Conservation (phyloP, 2,329 filamentous ascomycete genomes). For the Trichoderma sp. region DNA sequence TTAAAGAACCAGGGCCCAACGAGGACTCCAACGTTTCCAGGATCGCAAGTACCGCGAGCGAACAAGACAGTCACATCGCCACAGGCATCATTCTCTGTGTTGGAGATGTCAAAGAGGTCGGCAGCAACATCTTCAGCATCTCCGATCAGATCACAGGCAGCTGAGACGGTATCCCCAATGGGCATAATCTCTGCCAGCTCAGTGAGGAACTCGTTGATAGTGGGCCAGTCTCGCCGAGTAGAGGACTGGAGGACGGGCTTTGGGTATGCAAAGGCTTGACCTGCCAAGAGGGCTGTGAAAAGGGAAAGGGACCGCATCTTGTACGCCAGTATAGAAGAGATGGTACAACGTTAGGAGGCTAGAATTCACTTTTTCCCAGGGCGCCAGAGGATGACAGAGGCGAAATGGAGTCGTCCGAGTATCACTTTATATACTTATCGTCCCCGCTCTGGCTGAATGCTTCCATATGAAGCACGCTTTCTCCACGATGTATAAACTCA, state of each 20-base stretch:
- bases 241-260: neutral
- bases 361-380: neutral
- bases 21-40: constrained; percentile 31
- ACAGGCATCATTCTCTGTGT: constrained; percentile 23
- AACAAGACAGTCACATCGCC: constrained; percentile 31
- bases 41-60: constrained; percentile 32
- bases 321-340: neutral
- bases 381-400: neutral
- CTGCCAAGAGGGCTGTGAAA: constrained; percentile 11
- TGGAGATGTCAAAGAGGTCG: constrained; percentile 20
- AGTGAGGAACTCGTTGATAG: constrained; percentile 20
- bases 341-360: neutral
- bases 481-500: neutral
- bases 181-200: constrained; percentile 22
- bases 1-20: constrained; percentile 30
- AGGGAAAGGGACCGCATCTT: constrained; percentile 12
- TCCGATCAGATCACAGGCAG: constrained; percentile 21
- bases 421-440: neutral
- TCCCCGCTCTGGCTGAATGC: neutral
- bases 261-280: constrained; percentile 18
- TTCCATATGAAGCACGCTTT: neutral
- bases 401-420: neutral
- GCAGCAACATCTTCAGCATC: constrained; percentile 21
- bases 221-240: constrained; percentile 4
- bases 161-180: constrained; percentile 16